A percentile compares a stretch with the other conserved stretches of the same genome.
These are phyloP conservation scores for Elsinoe batatas DNA, from an alignment of 2,329 filamentous ascomycete genomes.

Conservation along the genomic window DNA sequence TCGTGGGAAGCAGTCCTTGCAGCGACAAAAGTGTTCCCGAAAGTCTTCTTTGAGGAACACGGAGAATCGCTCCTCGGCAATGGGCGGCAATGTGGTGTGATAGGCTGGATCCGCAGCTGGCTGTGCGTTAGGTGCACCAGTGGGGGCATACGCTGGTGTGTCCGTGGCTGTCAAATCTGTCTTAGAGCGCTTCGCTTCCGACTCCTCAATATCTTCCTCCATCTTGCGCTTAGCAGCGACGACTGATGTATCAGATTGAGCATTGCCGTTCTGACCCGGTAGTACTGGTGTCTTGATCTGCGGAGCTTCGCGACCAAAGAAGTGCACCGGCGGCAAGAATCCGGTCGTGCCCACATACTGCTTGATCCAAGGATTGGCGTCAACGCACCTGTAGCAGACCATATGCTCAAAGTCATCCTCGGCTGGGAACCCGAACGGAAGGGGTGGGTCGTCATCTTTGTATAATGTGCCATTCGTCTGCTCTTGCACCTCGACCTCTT, in stretches of 20 bases:
- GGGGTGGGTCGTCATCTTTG: conserved; percentile 47
- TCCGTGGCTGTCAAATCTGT: conserved; percentile 1
- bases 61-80: conserved; percentile 55
- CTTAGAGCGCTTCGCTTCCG: conserved; percentile 12
- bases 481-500: conserved; percentile 17
- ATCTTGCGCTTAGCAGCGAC: conserved; percentile 38
- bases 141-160: background rate
- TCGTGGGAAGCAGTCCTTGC: conserved; percentile 64
- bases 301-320: conserved; percentile 6
- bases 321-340: conserved; percentile 63
- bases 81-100: conserved; percentile 42
- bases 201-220: conserved; percentile 23
- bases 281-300: background rate
- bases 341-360: conserved; percentile 69
- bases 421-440: conserved; percentile 75
- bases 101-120: conserved; percentile 17
- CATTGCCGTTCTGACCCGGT: background rate
- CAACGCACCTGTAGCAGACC: conserved; percentile 88
- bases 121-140: conserved; percentile 3
- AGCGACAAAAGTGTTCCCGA: conserved; percentile 73
- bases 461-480: conserved; percentile 28
- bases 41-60: conserved; percentile 75
- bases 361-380: conserved; percentile 85
- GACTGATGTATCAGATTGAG: background rate
- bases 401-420: conserved; percentile 87